phyloP scores from a whole-genome alignment of 108 stramenopile species.

The Licmophora abbreviata region DNA sequence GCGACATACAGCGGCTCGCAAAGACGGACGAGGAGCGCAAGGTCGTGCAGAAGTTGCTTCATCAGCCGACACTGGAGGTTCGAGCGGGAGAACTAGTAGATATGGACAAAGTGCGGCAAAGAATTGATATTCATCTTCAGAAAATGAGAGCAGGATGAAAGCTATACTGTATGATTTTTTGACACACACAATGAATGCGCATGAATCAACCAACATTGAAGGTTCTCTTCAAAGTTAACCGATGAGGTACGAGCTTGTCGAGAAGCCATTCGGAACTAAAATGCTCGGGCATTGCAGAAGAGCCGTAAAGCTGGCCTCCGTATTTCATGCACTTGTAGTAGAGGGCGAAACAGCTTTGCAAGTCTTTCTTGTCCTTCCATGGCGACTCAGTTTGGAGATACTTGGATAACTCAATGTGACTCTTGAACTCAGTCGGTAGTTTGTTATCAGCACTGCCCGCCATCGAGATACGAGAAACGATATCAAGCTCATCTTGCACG shows the following conservation, averaged over 20 bases:
- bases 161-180: not conserved
- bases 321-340: slow-evolving; percentile 35
- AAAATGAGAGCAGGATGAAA: not conserved
- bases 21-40: slow-evolving; percentile 10
- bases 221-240: not conserved
- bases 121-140: not conserved
- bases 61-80: slow-evolving; percentile 40
- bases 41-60: slow-evolving; percentile 29
- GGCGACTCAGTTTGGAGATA: slow-evolving; percentile 14
- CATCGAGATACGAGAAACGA: not conserved
- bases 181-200: not conserved
- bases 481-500: too few species aligned
- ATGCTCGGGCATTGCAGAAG: slow-evolving; percentile 17
- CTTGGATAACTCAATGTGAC: slow-evolving; percentile 22
- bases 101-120: not conserved
- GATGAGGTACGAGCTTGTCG: slow-evolving; percentile 8
- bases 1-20: slow-evolving; percentile 1
- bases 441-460: not conserved
- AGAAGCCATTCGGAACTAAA: slow-evolving; percentile 41
- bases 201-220: not conserved
- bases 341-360: slow-evolving; percentile 14
- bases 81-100: slow-evolving; percentile 13
- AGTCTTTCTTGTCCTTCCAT: slow-evolving; percentile 16
- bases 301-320: slow-evolving; percentile 24
- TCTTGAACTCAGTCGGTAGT: slow-evolving; percentile 9